Conservation (phyloP, 352 stramenopile genomes). For the Globisporangium nagaii region DNA sequence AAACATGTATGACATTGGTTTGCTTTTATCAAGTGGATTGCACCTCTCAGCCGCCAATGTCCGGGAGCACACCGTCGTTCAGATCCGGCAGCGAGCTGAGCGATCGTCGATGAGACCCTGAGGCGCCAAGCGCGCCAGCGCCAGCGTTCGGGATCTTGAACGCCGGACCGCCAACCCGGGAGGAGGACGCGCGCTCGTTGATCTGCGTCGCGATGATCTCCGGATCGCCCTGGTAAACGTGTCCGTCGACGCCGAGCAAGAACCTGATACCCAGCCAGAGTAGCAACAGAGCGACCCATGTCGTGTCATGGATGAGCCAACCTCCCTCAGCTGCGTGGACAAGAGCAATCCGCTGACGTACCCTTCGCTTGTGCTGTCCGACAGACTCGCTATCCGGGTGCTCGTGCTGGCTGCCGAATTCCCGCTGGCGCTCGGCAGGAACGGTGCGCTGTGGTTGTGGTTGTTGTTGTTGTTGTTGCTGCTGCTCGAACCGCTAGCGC, state of each 20-base stretch:
- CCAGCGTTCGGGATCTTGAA: conserved; percentile 46
- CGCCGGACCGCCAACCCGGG: conserved; percentile 22
- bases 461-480: conserved; percentile 45
- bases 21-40: neutral
- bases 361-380: conserved; percentile 67
- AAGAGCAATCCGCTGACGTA: no score
- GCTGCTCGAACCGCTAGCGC: conserved; percentile 10
- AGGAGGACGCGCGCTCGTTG: conserved; percentile 33
- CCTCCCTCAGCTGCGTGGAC: no score
- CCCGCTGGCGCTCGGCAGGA: conserved; percentile 19
- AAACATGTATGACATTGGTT: neutral
- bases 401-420: conserved; percentile 14
- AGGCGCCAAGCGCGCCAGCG: neutral
- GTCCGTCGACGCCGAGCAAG: conserved; percentile 72
- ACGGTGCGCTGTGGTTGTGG: conserved; percentile 27
- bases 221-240: conserved; percentile 76
- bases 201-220: conserved; percentile 45
- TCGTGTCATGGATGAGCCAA: no score
- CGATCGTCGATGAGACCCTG: conserved; percentile 19
- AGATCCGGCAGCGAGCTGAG: conserved; percentile 11
- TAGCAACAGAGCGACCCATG: no score
- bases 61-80: conserved; percentile 4
- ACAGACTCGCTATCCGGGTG: conserved; percentile 21
- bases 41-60: conserved; percentile 3
- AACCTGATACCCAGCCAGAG: conserved; percentile 29